Base-by-base conservation (phyloP, 169 alveolate genomes). In the Cryptosporidium ubiquitum region DNA sequence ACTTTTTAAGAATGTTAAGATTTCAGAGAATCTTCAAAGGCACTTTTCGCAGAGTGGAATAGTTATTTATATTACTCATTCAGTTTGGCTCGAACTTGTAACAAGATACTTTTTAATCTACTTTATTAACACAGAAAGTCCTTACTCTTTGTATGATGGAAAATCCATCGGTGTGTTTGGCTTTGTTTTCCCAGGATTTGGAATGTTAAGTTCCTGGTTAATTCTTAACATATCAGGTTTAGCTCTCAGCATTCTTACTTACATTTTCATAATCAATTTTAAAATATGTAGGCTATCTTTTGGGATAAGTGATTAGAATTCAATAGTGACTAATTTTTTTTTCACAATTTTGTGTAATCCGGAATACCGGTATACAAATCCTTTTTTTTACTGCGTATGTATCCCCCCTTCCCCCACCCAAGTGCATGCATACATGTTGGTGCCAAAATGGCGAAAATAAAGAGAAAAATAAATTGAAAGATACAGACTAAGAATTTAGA, bases 61-160 rank as follows among this genome's bases (percentile, higher is more conserved):
- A 6, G 89, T 79, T 39, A 64, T 79, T 20, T 79, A 79, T 33
- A 79, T 79, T 51, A 79, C 75, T 10, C 89, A 79, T 64, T 52
- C 75, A 16, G 89, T 79, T 14, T 79, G 89, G 89, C 74, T 42
- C 1, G 89, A 79, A 20, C n/a, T 79, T 58, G 51, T 79, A 9
- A 79, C 69, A 5, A 35, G 66, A 10, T 79, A 79, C 47, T 58
- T 79, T 6, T 39, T 79, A 29, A 6, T 79, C 0, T 64, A 79
- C 52, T 37, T 33, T 29, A 60, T 79, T 60, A 16, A 44, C 20
- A 75, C 89, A 16, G 49, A 37, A 1, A 79, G 89, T 20, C 68
- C 89, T 3, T 79, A 31, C 39, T 79, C 89, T 26, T 31, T 79
- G 29, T 79, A 79, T 44, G 89, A 79, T n/a, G 89, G 89, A 12